Conservation (phyloP, 306 rosid genomes). For the Glycine soja region DNA sequence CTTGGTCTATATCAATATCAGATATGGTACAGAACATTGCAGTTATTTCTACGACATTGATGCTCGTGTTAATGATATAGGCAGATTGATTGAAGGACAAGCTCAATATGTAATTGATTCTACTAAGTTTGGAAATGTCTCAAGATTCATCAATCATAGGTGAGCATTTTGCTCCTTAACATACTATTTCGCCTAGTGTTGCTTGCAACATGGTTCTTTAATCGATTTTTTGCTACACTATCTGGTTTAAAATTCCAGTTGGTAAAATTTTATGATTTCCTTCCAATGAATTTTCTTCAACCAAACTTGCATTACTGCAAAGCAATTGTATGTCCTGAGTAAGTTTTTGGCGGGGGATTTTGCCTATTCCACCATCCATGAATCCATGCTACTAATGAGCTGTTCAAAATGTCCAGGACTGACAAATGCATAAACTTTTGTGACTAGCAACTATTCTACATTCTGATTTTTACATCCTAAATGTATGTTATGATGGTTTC, state of each 20-base stretch:
- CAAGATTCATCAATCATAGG: conserved; percentile 98
- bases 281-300: conserved; percentile 13
- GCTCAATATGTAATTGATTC: conserved; percentile 72
- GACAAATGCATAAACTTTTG: conserved; percentile 1
- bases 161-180: conserved; percentile 43
- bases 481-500: conserved; percentile 42
- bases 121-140: conserved; percentile 81
- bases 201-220: neutral
- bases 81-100: conserved; percentile 84
- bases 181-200: conserved; percentile 9
- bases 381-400: conserved; percentile 6
- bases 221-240: neutral
- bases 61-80: conserved; percentile 83
- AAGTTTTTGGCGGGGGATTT: conserved; percentile 8
- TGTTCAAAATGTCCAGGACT: conserved; percentile 23
- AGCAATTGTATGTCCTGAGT: conserved; percentile 3
- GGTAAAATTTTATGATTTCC: conserved; percentile 6
- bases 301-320: conserved; percentile 16
- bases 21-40: conserved; percentile 64
- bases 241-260: conserved; percentile 3
- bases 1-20: conserved; percentile 51
- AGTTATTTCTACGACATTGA: conserved; percentile 68
- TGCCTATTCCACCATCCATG: conserved; percentile 19
- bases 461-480: conserved; percentile 18
- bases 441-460: neutral